Evolutionary conservation across 257 asterid species (phyloP).

Genomic region (Mitragyna speciosa): DNA sequence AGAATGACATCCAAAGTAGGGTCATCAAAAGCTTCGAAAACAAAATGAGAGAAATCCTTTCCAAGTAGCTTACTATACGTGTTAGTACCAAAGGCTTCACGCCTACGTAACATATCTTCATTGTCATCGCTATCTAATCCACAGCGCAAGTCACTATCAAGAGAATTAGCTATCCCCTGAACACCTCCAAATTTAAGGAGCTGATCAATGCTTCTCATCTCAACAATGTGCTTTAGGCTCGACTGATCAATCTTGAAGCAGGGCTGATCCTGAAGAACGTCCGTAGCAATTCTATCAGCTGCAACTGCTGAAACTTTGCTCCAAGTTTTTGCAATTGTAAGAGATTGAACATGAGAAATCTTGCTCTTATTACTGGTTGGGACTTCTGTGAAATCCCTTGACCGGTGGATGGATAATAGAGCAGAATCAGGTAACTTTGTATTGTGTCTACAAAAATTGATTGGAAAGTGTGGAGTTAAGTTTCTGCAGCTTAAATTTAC

Average conservation of each 20-base stretch:
- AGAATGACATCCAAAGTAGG: slow-evolving; percentile 15
- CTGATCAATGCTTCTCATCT: slow-evolving; percentile 27
- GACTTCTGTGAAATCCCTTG: slow-evolving; percentile 1
- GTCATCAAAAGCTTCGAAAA: slow-evolving; percentile 19
- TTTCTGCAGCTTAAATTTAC: not conserved
- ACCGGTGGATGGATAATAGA: slow-evolving; percentile 6
- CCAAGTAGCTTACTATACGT: slow-evolving; percentile 14
- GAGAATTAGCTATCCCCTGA: slow-evolving; percentile 22
- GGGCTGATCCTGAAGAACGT: not conserved
- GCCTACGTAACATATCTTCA: slow-evolving; percentile 22
- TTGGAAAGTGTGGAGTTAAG: not conserved
- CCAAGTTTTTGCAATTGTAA: not conserved
- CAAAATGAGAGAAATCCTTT: slow-evolving; percentile 5
- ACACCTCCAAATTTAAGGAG: slow-evolving; percentile 35
- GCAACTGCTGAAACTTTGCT: not conserved
- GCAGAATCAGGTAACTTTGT: slow-evolving; percentile 19
- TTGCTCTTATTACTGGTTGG: not conserved
- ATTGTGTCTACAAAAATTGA: not conserved
- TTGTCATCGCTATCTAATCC: slow-evolving; percentile 23
- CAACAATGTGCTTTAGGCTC: slow-evolving; percentile 25
- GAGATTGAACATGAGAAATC: not conserved
- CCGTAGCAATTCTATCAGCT: not conserved
- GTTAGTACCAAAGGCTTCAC: slow-evolving; percentile 31
- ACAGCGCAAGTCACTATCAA: slow-evolving; percentile 12
- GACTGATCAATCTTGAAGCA: slow-evolving; percentile 8